Evolutionary conservation across 768 basidiomycete genomes (phyloP), one percentile per base, ranked within the genome.

Genomic region (Pulveroboletus sp.): DNA sequence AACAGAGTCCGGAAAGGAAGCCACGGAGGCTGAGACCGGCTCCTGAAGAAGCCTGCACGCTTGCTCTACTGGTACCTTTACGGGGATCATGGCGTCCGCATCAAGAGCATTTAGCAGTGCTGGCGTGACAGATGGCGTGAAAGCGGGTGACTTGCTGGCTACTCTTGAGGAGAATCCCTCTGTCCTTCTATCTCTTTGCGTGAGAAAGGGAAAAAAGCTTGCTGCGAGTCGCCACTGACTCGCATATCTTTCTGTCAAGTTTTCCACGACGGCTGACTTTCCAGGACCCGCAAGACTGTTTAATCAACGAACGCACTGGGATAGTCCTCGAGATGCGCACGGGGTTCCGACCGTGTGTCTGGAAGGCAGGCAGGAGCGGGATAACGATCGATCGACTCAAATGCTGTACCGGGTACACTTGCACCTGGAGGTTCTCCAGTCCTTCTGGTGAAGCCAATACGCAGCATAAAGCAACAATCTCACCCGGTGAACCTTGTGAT

Each of bases 141-240:
- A 49, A 19, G 20, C 46, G 24, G 61, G 48, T n/a, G 71, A 44
- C 45, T 71, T 68, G 40, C 59, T 65, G 5, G 65, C 67, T 29
- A 72, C 56, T 0, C 69, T 68, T 0, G 68, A 51, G 24, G 71
- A 60, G 19, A 72, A 53, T 5, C 48, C 43, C 19, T 51, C 52
- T 12, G 59, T 54, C 20, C 47, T 55, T 19, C 64, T 60, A 8
- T 44, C 50, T 17, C 50, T 50, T 20, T 63, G 58, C 22, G 57
- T 57, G 11, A 60, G 46, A 8, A 61, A 69, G 45, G 70, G 69
- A 54, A 72, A 72, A 50, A 69, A 71, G 29, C 62, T 66, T 6
- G 68, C 69, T 16, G 65, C 66, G 4, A 71, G 61, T 13, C 60
- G 62, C 22, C 30, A 14, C 30, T 51, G 42, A 34, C 26, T 22